Evolutionary conservation across 2,329 filamentous ascomycete genomes (phyloP), one percentile per base, ranked within the genome.

Genomic region (Colletotrichum melonis): DNA sequence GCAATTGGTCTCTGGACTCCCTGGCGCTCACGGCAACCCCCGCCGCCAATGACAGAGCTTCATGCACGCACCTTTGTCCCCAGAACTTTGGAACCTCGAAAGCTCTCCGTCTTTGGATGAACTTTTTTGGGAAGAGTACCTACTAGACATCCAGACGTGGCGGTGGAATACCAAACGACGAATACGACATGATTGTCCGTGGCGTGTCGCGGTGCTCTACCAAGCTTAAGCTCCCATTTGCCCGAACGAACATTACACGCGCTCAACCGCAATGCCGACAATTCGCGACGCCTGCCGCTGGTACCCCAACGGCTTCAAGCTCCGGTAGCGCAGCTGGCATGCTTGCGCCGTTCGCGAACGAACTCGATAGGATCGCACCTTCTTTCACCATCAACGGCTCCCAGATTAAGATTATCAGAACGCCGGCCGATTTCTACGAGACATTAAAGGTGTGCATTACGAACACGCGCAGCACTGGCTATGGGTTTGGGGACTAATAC

Each of bases 361-460:
- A 99, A 82, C 86, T 99, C 74, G 97, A 99, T 82, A 93, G 89
- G 77, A 91, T 98, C 76, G 93, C 95, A 4, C 97, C 97, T n/a
- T 92, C 94, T 57, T 98, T 99, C 78, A 94, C 95, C 80, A 88
- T 99, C 30, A 86, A 92, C 30, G 94, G 95, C 1, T 94, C 94
- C 5, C 91, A 96, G 72, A 93, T 99, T 63, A 88, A 89, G 12
- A 92, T 99, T 24, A 83, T 99, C 14, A 89, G 92, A 77, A 93
- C 93, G 2, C 97, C 97, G 0, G 84, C 90, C n/a, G 94, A 96
- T 66, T 99, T 99, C 81, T 99, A 98, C 83, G 91, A 93, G 77
- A 94, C 93, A 8, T 86, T 99, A 72, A 98, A 98, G 91, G 94
- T 95, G 80, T 42, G 68, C 24, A 24, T n/a, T 16, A 76, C 69